Conservation (phyloP, 345 rosid genomes). For the Brassica carinata region DNA sequence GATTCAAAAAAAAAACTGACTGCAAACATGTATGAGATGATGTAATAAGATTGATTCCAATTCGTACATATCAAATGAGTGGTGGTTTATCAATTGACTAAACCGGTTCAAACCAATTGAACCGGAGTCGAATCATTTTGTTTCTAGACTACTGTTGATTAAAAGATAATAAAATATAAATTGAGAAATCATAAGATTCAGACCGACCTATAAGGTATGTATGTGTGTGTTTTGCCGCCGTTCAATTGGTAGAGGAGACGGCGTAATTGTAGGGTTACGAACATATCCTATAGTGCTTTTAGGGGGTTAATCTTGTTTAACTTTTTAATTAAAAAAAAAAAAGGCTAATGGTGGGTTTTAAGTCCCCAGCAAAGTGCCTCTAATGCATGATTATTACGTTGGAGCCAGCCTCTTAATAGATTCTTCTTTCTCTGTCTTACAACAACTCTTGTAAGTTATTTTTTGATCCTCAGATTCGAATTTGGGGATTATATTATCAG, state of each 20-base stretch:
- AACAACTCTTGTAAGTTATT: no score
- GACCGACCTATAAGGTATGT: conserved; percentile 1
- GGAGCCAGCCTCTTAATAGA: conserved; percentile 25
- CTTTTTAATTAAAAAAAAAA: no score
- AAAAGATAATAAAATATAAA: background rate
- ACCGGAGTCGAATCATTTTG: background rate
- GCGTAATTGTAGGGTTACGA: no score
- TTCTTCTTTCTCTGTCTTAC: no score
- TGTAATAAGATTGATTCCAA: conserved; percentile 3
- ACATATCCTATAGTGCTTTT: no score
- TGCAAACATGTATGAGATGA: conserved; percentile 2
- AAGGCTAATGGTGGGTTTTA: no score
- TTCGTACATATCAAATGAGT: background rate
- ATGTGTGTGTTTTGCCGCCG: conserved; percentile 18
- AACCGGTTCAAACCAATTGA: background rate
- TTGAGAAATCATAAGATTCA: background rate
- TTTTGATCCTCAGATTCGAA: background rate
- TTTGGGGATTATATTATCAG: no score
- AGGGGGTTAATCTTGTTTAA: no score
- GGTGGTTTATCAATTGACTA: background rate
- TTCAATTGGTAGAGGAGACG: conserved; percentile 30
- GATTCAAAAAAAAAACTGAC: conserved; percentile 12
- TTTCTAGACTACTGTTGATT: no score
- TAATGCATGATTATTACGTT: conserved; percentile 42
- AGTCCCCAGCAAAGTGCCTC: conserved; percentile 29